These are phyloP conservation scores for Pythium aquatile DNA, from an alignment of 352 stramenopile species.

Conservation along the genomic window DNA sequence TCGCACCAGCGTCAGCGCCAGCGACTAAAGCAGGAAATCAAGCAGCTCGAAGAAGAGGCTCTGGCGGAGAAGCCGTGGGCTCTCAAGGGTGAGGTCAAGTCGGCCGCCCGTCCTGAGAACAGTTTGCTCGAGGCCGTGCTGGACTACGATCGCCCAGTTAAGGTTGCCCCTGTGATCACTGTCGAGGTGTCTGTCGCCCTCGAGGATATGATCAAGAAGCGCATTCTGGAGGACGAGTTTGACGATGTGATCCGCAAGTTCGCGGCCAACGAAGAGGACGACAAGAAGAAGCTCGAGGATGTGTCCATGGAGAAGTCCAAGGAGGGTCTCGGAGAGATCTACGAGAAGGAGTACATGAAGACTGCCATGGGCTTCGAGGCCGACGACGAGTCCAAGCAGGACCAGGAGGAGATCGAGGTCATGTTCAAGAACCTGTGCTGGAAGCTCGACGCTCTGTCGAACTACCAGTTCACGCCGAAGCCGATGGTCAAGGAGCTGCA, in stretches of 20 bases:
- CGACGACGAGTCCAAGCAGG: conserved; percentile 90
- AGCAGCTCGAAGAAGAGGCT: conserved; percentile 83
- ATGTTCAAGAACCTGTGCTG: conserved; percentile 95
- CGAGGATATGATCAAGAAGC: conserved; percentile 94
- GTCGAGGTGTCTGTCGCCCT: conserved; percentile 90
- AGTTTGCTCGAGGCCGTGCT: conserved; percentile 92
- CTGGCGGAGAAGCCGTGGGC: conserved; percentile 93
- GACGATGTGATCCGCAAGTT: conserved; percentile 93
- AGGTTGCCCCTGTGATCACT: conserved; percentile 91
- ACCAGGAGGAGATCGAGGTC: conserved; percentile 93
- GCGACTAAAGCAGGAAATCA: conserved; percentile 79
- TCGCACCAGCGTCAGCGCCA: conserved; percentile 71
- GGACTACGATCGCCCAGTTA: conserved; percentile 92
- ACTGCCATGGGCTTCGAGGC: conserved; percentile 92
- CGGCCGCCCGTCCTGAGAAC: conserved; percentile 86
- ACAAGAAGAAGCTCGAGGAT: conserved; percentile 89
- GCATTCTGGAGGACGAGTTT: conserved; percentile 94
- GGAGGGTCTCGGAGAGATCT: conserved; percentile 91
- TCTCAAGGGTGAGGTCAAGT: conserved; percentile 91
- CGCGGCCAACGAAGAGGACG: conserved; percentile 64
- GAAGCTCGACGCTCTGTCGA: conserved; percentile 94
- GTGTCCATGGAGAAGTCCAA: conserved; percentile 93
- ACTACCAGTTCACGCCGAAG: conserved; percentile 95
- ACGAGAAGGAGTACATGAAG: conserved; percentile 96
- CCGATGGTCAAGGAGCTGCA: conserved; percentile 91